These are phyloP conservation scores for Yarrowia keelungensis DNA, from an alignment of 805 yeast genomes.

Conservation along the genomic window DNA sequence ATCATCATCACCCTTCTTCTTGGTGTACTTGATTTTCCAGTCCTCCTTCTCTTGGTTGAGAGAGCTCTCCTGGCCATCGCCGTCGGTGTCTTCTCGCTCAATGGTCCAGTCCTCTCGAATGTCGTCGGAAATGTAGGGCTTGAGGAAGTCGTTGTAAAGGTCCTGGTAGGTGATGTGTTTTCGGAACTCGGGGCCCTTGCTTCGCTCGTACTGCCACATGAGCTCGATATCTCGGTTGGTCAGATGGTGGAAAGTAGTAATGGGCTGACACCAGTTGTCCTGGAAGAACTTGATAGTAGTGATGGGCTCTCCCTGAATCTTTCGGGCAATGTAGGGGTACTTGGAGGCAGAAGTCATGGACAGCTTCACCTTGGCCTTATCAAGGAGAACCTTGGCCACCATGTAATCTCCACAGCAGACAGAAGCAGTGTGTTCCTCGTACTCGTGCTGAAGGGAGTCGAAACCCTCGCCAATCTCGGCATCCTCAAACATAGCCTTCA, in stretches of 20 bases:
- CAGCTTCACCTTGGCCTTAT: conserved; percentile 40
- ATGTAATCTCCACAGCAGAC: conserved; percentile 52
- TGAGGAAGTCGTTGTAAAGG: conserved; percentile 45
- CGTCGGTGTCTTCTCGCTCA: conserved; percentile 29
- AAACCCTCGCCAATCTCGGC: conserved; percentile 41
- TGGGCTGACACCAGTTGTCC: conserved; percentile 48
- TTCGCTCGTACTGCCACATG: conserved; percentile 50
- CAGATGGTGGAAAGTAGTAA: conserved; percentile 50
- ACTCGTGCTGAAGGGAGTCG: conserved; percentile 40
- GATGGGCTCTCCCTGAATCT: conserved; percentile 50
- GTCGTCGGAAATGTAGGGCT: conserved; percentile 41
- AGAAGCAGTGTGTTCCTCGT: conserved; percentile 42
- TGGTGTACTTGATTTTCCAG: conserved; percentile 12
- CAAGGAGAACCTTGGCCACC: conserved; percentile 46
- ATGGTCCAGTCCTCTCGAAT: conserved; percentile 31
- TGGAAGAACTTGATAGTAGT: conserved; percentile 39
- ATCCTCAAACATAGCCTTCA: conserved; percentile 45
- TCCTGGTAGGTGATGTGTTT: conserved; percentile 48
- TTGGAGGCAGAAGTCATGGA: conserved; percentile 41
- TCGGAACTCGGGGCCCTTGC: conserved; percentile 41
- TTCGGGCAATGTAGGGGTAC: conserved; percentile 40
- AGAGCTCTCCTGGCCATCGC: conserved; percentile 23
- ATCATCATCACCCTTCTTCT: not conserved
- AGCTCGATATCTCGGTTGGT: conserved; percentile 46
- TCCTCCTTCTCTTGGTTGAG: conserved; percentile 27